Conservation (phyloP, 1,284 basidiomycete genomes). For the Wolfiporia cocos region DNA sequence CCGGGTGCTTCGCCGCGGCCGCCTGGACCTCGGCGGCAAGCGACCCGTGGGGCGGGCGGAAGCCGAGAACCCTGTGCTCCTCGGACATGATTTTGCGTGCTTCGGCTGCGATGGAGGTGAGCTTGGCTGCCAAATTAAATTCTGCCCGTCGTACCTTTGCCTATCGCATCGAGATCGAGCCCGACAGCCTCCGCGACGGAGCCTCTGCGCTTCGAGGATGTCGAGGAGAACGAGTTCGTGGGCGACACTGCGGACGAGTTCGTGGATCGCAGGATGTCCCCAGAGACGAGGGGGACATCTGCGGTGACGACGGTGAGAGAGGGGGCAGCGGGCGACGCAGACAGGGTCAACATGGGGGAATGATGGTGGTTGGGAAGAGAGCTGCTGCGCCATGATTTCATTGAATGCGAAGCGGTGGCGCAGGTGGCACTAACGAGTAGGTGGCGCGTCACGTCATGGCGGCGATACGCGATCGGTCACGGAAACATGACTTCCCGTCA, state of each 20-base stretch:
- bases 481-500: neutral
- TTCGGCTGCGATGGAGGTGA: conserved; percentile 17
- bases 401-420: neutral
- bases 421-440: neutral
- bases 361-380: neutral
- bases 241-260: conserved; percentile 11
- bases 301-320: conserved; percentile 11
- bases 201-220: neutral
- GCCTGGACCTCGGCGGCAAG: conserved; percentile 33
- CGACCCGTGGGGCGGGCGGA: conserved; percentile 31
- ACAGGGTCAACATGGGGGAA: conserved; percentile 1
- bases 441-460: neutral
- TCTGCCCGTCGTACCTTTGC: conserved; percentile 21
- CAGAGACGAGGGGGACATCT: conserved; percentile 18
- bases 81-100: conserved; percentile 31
- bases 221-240: conserved; percentile 3
- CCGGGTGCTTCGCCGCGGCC: conserved; percentile 29
- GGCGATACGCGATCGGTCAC: too few species aligned
- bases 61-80: conserved; percentile 33
- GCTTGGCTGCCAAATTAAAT: neutral
- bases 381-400: neutral
- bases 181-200: conserved; percentile 19
- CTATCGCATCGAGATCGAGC: conserved; percentile 22
- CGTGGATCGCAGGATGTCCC: conserved; percentile 16
- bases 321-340: neutral